Percentiles rank a stretch among this genome's conserved stretches.
phyloP scores from a whole-genome alignment of 108 stramenopile species.

The Pseudonitzschia pungens region DNA sequence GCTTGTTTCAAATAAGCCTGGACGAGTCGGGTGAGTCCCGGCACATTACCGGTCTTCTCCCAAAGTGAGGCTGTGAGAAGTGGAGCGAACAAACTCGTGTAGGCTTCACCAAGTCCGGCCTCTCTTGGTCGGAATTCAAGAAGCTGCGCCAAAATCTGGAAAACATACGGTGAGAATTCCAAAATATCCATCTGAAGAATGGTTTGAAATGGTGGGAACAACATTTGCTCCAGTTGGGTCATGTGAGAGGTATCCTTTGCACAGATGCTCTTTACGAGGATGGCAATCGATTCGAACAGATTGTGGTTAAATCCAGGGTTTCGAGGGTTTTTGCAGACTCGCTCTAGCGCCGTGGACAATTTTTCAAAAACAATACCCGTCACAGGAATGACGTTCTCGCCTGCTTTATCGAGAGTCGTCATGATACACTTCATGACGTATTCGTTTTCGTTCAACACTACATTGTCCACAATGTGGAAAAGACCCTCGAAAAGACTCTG shows the following conservation, averaged over 20 bases:
- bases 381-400: constrained; percentile 82
- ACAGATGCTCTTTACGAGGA: constrained; percentile 82
- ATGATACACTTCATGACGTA: constrained; percentile 98
- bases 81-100: constrained; percentile 79
- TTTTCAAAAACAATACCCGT: constrained; percentile 83
- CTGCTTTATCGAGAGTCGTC: constrained; percentile 77
- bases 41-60: constrained; percentile 93
- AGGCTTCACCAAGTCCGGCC: constrained; percentile 76
- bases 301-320: constrained; percentile 98
- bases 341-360: constrained; percentile 75
- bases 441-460: constrained; percentile 89
- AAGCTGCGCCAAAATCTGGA: constrained; percentile 96
- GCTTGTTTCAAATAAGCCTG: constrained; percentile 87
- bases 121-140: constrained; percentile 79
- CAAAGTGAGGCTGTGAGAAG: constrained; percentile 86
- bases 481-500: constrained; percentile 83
- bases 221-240: constrained; percentile 75
- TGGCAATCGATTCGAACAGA: constrained; percentile 96
- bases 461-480: constrained; percentile 86
- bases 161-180: constrained; percentile 98
- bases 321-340: constrained; percentile 92
- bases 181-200: constrained; percentile 91
- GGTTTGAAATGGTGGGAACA: constrained; percentile 92
- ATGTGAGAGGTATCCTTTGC: constrained; percentile 63
- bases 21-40: constrained; percentile 87